phyloP scores from a whole-genome alignment of 495 filamentous ascomycete species.

The Hyaloscypha hepaticicola region DNA sequence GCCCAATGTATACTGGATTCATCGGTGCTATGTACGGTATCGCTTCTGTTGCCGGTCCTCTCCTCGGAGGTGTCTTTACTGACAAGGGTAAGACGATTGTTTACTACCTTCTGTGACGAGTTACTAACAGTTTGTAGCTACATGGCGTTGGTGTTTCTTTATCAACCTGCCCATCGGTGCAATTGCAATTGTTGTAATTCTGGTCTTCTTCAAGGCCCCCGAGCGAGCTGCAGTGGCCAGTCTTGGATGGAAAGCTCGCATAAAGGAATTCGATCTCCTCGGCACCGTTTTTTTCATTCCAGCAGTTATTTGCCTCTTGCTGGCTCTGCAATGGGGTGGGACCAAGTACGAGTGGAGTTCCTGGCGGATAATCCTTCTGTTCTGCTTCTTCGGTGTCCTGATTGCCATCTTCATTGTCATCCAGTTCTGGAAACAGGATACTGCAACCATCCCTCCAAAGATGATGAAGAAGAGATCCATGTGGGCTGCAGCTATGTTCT shows the following conservation, averaged over 20 bases:
- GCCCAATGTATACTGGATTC: conserved; percentile 21
- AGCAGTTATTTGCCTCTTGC: conserved; percentile 65
- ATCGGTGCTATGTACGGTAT: conserved; percentile 40
- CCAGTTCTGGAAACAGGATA: conserved; percentile 65
- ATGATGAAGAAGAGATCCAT: conserved; percentile 66
- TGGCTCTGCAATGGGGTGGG: conserved; percentile 92
- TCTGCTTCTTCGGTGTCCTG: conserved; percentile 70
- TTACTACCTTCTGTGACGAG: background rate
- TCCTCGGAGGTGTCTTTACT: conserved; percentile 57
- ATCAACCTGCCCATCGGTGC: conserved; percentile 56
- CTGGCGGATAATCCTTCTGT: conserved; percentile 67
- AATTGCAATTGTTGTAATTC: conserved; percentile 40
- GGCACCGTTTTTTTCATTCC: conserved; percentile 48
- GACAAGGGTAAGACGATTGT: conserved; percentile 26
- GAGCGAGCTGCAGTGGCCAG: conserved; percentile 10
- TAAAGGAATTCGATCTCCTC: conserved; percentile 44
- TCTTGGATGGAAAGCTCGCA: conserved; percentile 26
- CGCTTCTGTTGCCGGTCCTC: conserved; percentile 69
- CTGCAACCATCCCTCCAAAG: conserved; percentile 66
- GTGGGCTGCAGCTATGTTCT: conserved; percentile 50
- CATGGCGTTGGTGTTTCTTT: conserved; percentile 32
- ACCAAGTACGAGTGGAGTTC: conserved; percentile 65
- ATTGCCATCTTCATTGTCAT: conserved; percentile 58
- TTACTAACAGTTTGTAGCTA: conserved; percentile 34
- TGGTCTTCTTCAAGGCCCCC: conserved; percentile 50